Conservation (phyloP, 2,329 filamentous ascomycete species). For the Hymenoscyphus fraxineus region DNA sequence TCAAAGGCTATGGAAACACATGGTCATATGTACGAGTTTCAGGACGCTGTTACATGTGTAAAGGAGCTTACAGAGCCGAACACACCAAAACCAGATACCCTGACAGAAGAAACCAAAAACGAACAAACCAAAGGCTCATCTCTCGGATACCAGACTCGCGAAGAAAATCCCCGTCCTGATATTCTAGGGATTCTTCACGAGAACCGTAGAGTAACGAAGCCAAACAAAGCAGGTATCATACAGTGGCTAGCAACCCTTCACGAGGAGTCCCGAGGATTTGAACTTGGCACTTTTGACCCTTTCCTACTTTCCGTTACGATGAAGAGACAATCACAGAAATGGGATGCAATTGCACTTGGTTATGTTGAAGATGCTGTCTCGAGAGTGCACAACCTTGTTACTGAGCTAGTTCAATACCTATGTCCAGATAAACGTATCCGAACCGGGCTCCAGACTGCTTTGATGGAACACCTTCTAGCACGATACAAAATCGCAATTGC, state of each 20-base stretch:
- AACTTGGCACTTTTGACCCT: constrained; percentile 4
- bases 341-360: not conserved
- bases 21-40: not conserved
- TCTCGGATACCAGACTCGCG: too few species aligned
- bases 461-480: not conserved
- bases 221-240: not conserved
- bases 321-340: constrained; percentile 1
- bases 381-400: not conserved
- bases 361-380: constrained; percentile 4
- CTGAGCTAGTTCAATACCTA: not conserved
- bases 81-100: not conserved
- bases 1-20: not conserved
- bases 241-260: not conserved
- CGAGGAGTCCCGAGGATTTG: not conserved
- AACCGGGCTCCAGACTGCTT: not conserved
- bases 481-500: not conserved
- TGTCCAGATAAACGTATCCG: not conserved
- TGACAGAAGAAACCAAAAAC: not conserved
- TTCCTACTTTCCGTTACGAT: not conserved
- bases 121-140: not conserved
- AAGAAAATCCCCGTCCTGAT: not conserved
- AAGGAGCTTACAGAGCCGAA: not conserved
- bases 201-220: not conserved
- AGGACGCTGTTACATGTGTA: too few species aligned
- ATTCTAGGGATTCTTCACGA: not conserved